Evolutionary conservation across 495 filamentous ascomycete species (phyloP).

Genomic region (Mytilinidion resinicola): DNA sequence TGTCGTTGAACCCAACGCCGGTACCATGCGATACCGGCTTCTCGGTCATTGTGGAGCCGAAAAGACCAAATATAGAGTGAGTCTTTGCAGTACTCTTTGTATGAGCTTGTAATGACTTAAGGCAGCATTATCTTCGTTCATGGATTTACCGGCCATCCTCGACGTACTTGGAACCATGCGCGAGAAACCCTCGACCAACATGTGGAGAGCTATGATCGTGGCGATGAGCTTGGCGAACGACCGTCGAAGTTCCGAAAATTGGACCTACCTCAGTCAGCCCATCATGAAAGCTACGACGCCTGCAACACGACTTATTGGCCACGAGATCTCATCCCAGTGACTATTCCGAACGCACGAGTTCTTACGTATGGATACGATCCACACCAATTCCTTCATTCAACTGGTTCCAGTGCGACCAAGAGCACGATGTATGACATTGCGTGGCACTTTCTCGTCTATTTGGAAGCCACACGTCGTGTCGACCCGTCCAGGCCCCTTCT

Average conservation of each 20-base stretch:
- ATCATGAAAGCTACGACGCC: neutral
- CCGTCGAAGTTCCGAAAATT: neutral
- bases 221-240: neutral
- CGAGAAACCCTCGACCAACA: neutral
- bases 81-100: neutral
- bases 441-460: conserved; percentile 32
- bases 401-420: conserved; percentile 25
- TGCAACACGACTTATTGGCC: conserved; percentile 8
- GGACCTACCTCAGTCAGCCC: neutral
- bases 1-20: neutral
- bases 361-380: conserved; percentile 42
- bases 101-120: neutral
- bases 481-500: conserved; percentile 34
- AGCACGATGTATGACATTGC: conserved; percentile 35
- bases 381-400: conserved; percentile 25
- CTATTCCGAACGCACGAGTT: conserved; percentile 33
- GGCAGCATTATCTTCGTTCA: conserved; percentile 10
- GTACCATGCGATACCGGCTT: neutral
- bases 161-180: conserved; percentile 7
- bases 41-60: neutral
- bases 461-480: conserved; percentile 32
- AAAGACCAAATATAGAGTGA: neutral
- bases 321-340: conserved; percentile 34
- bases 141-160: conserved; percentile 12
- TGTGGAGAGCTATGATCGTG: neutral